phyloP scores from a whole-genome alignment of 176 grass and related monocot species.

The Musa troglodytarum region DNA sequence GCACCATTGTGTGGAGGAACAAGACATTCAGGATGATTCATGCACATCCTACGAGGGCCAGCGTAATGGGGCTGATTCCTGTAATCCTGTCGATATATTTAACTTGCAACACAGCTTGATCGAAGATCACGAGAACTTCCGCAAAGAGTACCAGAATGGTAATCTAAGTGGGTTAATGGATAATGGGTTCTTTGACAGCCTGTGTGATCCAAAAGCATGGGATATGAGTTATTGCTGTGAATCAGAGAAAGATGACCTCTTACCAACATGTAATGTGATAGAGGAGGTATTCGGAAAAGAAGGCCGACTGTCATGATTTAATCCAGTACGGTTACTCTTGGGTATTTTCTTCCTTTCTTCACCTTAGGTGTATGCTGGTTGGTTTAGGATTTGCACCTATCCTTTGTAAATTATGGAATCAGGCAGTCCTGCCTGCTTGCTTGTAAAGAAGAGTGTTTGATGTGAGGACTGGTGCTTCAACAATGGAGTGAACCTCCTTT shows the following conservation, averaged over 20 bases:
- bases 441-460: too few species aligned
- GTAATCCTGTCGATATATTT: neutral
- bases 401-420: too few species aligned
- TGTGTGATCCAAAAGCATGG: slow-evolving; percentile 47
- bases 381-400: neutral
- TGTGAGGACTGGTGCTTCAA: too few species aligned
- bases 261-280: slow-evolving; percentile 67
- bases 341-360: neutral
- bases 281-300: slow-evolving; percentile 78
- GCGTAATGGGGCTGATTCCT: neutral
- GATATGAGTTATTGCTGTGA: slow-evolving; percentile 33
- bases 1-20: neutral
- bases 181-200: slow-evolving; percentile 20
- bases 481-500: too few species aligned
- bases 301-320: slow-evolving; percentile 10
- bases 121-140: neutral
- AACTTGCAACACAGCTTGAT: neutral
- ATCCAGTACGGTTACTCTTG: too few species aligned
- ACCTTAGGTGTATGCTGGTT: neutral
- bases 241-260: slow-evolving; percentile 48
- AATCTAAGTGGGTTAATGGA: neutral
- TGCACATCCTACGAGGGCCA: slow-evolving; percentile 10
- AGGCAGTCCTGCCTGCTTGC: too few species aligned
- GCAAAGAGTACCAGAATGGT: neutral
- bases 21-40: neutral